Conservation (phyloP, 352 stramenopile genomes). For the Elongisporangium undulatum region DNA sequence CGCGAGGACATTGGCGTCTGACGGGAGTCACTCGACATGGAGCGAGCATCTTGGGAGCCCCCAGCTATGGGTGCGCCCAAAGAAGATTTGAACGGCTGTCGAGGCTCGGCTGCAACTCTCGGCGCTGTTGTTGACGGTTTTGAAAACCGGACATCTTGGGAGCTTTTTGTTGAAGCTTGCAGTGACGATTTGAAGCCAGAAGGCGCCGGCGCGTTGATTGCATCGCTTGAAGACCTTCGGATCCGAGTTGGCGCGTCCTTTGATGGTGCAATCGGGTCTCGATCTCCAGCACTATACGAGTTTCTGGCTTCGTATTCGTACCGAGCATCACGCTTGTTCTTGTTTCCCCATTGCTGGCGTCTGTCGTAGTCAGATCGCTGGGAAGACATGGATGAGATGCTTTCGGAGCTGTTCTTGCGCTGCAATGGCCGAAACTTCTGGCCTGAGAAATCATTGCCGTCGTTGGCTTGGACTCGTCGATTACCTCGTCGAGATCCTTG, state of each 20-base stretch:
- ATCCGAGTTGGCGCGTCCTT: not conserved
- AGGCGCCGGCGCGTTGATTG: not conserved
- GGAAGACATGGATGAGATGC: slow-evolving; percentile 2
- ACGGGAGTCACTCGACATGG: not conserved
- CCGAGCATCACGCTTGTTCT: not conserved
- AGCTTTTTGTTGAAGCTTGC: slow-evolving; percentile 23
- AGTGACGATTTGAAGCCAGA: slow-evolving; percentile 17
- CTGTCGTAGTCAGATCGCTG: slow-evolving; percentile 15
- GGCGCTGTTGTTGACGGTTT: slow-evolving; percentile 6
- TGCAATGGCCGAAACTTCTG: not conserved
- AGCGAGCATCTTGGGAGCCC: not conserved
- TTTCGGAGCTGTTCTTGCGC: not conserved
- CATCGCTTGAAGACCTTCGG: not conserved
- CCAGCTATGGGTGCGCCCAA: not conserved
- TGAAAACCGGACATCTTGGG: slow-evolving; percentile 42
- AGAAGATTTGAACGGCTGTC: not conserved
- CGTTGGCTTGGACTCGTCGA: slow-evolving; percentile 10
- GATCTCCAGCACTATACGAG: not conserved
- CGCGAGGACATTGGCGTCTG: not conserved
- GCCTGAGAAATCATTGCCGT: slow-evolving; percentile 4
- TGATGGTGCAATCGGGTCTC: not conserved
- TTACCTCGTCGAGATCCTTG: slow-evolving; percentile 22
- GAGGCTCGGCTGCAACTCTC: not conserved
- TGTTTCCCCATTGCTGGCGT: slow-evolving; percentile 2
- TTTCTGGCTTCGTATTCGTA: not conserved